phyloP scores from a whole-genome alignment of 177 flowering plant species.

The Vitis hybrid region DNA sequence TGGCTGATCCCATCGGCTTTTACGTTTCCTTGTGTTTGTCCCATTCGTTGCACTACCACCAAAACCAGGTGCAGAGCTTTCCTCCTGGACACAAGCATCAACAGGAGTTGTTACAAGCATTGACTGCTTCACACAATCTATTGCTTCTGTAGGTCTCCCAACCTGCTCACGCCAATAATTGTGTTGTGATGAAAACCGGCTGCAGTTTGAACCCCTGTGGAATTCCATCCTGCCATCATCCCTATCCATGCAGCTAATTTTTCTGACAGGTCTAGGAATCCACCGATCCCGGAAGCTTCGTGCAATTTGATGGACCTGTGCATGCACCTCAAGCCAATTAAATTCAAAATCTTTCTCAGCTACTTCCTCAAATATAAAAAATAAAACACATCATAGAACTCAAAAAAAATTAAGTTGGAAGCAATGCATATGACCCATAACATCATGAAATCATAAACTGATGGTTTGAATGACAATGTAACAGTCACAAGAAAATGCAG shows the following conservation, averaged over 20 bases:
- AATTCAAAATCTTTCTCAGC: background rate
- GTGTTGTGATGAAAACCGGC: conserved; percentile 25
- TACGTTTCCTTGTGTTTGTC: conserved; percentile 62
- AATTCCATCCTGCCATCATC: conserved; percentile 44
- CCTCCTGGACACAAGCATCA: conserved; percentile 20
- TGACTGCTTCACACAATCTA: conserved; percentile 26
- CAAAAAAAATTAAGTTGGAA: background rate
- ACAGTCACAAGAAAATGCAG: too few species aligned
- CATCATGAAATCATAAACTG: background rate
- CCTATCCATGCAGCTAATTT: conserved; percentile 36
- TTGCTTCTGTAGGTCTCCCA: conserved; percentile 38
- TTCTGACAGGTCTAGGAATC: conserved; percentile 57
- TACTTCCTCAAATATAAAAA: background rate
- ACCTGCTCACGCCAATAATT: conserved; percentile 38
- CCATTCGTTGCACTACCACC: conserved; percentile 19
- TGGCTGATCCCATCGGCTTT: conserved; percentile 94
- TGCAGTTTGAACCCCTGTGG: conserved; percentile 30
- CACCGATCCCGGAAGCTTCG: conserved; percentile 74
- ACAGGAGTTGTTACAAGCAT: conserved; percentile 16
- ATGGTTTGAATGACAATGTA: background rate
- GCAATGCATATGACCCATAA: background rate
- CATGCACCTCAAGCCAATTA: conserved; percentile 1
- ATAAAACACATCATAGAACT: background rate
- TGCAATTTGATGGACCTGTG: conserved; percentile 90
- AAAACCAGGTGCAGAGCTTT: conserved; percentile 18